Percentiles rank a stretch among this genome's conserved stretches.
Evolutionary conservation across 2,329 filamentous ascomycete species (phyloP).

Genomic region (Aspergillus texensis): DNA sequence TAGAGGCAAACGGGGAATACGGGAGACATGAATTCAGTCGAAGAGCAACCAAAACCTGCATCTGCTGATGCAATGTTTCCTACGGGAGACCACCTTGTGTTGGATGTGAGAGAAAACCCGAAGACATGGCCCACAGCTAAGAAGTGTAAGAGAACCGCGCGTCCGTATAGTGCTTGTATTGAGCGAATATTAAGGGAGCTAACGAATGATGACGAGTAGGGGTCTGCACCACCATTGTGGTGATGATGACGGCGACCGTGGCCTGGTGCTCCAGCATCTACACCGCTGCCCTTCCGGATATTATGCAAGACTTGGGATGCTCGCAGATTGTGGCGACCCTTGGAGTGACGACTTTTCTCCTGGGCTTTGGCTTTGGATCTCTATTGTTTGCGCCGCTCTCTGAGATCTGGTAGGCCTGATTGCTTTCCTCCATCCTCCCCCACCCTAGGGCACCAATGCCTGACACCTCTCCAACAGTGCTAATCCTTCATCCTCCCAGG

Average conservation of each 20-base stretch:
- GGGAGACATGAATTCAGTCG: not conserved
- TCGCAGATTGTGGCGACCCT: constrained; percentile 3
- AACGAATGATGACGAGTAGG: not conserved
- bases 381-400: constrained; percentile 6
- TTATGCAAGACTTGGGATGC: not conserved
- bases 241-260: constrained; percentile 3
- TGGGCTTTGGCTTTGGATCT: constrained; percentile 1
- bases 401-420: not conserved
- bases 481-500: not conserved
- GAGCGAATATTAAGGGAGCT: not conserved
- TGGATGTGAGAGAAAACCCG: not conserved
- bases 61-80: not conserved
- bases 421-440: not conserved
- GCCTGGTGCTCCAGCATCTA: constrained; percentile 6
- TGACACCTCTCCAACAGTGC: not conserved
- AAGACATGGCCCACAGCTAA: not conserved
- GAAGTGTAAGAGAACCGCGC: not conserved
- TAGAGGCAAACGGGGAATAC: not conserved
- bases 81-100: not conserved
- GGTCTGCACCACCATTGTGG: not conserved
- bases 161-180: not conserved
- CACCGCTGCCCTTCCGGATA: not conserved
- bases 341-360: constrained; percentile 5
- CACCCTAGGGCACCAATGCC: not conserved
- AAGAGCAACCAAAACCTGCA: not conserved